Evolutionary conservation across 2,329 filamentous ascomycete genomes (phyloP).

Genomic region (Graphilbum sp.): DNA sequence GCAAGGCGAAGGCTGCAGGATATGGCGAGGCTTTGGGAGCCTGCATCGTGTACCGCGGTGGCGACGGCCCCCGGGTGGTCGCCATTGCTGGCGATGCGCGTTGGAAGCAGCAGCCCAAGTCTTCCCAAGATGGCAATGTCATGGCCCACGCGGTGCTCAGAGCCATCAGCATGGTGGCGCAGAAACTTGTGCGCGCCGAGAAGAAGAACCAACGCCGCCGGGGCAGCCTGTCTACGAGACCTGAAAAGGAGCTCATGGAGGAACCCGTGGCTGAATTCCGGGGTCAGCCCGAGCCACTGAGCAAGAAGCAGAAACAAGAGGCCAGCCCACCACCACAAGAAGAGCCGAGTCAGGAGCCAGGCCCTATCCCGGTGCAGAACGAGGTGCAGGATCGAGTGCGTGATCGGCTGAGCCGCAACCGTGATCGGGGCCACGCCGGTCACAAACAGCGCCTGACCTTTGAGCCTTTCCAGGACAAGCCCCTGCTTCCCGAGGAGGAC

Average conservation of each 20-base stretch:
- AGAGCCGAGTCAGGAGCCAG: not conserved
- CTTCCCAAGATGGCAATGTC: slow-evolving; percentile 44
- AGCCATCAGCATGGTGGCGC: slow-evolving; percentile 69
- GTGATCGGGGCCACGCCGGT: slow-evolving; percentile 9
- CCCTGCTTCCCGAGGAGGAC: slow-evolving; percentile 51
- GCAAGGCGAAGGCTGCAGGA: slow-evolving; percentile 37
- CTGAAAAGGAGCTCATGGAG: too few relatives aligned
- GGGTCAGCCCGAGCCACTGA: too few relatives aligned
- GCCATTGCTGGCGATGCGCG: slow-evolving; percentile 64
- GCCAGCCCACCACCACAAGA: not conserved
- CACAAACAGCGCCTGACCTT: slow-evolving; percentile 28
- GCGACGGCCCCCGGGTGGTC: slow-evolving; percentile 37
- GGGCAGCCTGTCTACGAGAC: not conserved
- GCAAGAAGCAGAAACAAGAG: not conserved
- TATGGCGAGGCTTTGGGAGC: slow-evolving; percentile 57
- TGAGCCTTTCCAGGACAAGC: slow-evolving; percentile 51
- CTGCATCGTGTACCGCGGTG: slow-evolving; percentile 52
- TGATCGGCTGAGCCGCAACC: slow-evolving; percentile 9
- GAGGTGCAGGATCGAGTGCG: slow-evolving; percentile 10
- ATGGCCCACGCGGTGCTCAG: slow-evolving; percentile 66
- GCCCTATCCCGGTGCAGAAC: slow-evolving; percentile 4
- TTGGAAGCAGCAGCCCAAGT: slow-evolving; percentile 38
- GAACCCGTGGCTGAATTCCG: too few relatives aligned
- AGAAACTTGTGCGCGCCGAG: slow-evolving; percentile 43
- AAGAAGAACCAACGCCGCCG: slow-evolving; percentile 17